phyloP scores from a whole-genome alignment of 225 moss, liverwort and hornwort genomes.

The Takakia lepidozioides region DNA sequence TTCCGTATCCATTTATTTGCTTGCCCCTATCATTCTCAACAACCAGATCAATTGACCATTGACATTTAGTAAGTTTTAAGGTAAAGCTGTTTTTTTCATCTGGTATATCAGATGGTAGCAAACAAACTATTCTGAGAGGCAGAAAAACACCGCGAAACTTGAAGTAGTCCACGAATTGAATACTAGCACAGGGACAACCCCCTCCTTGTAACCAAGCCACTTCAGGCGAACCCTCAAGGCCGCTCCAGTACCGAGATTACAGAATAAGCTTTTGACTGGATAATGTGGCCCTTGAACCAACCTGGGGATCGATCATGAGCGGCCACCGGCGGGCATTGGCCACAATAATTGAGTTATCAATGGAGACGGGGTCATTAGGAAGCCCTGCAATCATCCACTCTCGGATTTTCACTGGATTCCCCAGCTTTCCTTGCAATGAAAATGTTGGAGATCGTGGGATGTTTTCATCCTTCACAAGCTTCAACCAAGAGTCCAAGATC shows the following conservation, averaged over 20 bases:
- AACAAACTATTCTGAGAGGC: too few species aligned
- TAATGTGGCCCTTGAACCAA: too few species aligned
- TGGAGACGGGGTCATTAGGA: conserved; percentile 84
- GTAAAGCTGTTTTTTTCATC: background rate
- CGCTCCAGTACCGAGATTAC: too few species aligned
- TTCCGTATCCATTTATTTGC: conserved; percentile 95
- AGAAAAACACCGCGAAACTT: too few species aligned
- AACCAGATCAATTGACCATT: background rate
- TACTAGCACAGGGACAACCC: too few species aligned
- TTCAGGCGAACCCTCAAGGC: too few species aligned
- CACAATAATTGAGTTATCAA: conserved; percentile 80
- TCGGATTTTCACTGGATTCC: conserved; percentile 65
- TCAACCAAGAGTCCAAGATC: conserved; percentile 67
- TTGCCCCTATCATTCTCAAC: conserved; percentile 47
- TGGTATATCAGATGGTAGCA: too few species aligned
- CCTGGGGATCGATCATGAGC: conserved; percentile 96
- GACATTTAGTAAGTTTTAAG: conserved; percentile 2
- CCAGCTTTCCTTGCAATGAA: conserved; percentile 47
- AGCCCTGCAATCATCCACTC: conserved; percentile 94
- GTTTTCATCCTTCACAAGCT: conserved; percentile 36
- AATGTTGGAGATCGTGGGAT: conserved; percentile 68
- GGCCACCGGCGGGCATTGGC: conserved; percentile 93
- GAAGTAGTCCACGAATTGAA: too few species aligned
- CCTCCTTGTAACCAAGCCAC: too few species aligned
- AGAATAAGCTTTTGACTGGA: too few species aligned